phyloP scores from a whole-genome alignment of 192 early-diverging fungal species.

The Hyaloraphidium curvatum region DNA sequence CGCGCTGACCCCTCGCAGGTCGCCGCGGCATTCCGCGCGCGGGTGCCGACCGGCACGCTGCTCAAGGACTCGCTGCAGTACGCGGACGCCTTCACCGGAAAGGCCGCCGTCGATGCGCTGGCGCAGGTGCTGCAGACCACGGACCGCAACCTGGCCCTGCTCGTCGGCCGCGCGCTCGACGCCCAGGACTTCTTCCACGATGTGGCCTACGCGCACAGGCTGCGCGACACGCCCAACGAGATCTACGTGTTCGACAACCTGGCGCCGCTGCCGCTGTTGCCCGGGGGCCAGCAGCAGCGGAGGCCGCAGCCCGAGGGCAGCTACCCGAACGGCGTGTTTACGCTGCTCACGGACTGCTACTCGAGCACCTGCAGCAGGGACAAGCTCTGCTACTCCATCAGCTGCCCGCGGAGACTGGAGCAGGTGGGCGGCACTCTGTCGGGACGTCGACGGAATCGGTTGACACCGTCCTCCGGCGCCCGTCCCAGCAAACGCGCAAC shows the following conservation, averaged over 20 bases:
- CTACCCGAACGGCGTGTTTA: constrained; percentile 70
- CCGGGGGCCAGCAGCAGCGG: not conserved
- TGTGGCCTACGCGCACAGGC: constrained; percentile 64
- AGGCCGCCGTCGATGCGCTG: constrained; percentile 74
- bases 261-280: not conserved
- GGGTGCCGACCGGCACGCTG: constrained; percentile 36
- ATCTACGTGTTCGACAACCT: constrained; percentile 58
- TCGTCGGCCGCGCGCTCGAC: constrained; percentile 74
- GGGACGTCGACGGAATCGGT: no score
- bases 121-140: constrained; percentile 56
- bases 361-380: constrained; percentile 72
- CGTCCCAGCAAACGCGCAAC: constrained; percentile 54
- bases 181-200: constrained; percentile 85
- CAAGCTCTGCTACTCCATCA: constrained; percentile 70
- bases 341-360: constrained; percentile 77
- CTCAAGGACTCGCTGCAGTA: constrained; percentile 66
- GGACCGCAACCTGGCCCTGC: constrained; percentile 70
- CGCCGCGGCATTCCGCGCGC: constrained; percentile 36
- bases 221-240: constrained; percentile 67
- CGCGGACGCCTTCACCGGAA: constrained; percentile 65
- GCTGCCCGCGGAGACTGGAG: constrained; percentile 61
- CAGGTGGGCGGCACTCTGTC: constrained; percentile 25
- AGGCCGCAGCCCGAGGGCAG: not conserved
- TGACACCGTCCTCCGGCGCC: no score
- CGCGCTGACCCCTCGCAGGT: no score